phyloP scores from a whole-genome alignment of 148 eudicot species.

The Amaranthus hypochondriacus region DNA sequence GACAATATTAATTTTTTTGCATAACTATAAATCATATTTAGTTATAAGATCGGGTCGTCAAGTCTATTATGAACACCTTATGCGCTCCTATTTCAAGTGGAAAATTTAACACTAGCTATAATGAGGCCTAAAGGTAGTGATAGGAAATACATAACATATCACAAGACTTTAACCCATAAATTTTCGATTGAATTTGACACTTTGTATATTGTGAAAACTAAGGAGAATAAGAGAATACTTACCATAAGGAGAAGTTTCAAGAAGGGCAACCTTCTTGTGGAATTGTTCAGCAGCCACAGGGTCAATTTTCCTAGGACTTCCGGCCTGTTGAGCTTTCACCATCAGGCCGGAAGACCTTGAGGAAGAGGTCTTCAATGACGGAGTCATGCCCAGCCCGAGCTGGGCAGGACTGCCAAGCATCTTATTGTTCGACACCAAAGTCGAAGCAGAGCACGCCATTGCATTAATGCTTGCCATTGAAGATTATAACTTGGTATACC shows the following conservation, averaged over 20 bases:
- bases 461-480: background rate
- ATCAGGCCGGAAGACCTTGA: constrained; percentile 7
- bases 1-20: no score
- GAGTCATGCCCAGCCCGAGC: background rate
- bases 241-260: constrained; percentile 15
- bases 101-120: background rate
- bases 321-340: constrained; percentile 14
- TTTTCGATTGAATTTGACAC: background rate
- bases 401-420: no score
- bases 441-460: background rate
- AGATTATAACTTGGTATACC: background rate
- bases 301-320: constrained; percentile 8
- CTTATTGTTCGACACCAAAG: background rate
- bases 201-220: background rate
- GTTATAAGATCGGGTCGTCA: no score
- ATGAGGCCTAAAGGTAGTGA: no score
- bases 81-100: background rate
- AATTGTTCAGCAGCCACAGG: background rate
- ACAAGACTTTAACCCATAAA: no score
- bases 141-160: no score
- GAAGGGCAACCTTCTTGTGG: constrained; percentile 16
- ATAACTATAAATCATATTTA: no score
- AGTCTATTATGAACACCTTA: no score
- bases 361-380: constrained; percentile 3
- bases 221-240: background rate